phyloP scores from a whole-genome alignment of 371 early-diverging fungal genomes.

The Mortierella sp. region DNA sequence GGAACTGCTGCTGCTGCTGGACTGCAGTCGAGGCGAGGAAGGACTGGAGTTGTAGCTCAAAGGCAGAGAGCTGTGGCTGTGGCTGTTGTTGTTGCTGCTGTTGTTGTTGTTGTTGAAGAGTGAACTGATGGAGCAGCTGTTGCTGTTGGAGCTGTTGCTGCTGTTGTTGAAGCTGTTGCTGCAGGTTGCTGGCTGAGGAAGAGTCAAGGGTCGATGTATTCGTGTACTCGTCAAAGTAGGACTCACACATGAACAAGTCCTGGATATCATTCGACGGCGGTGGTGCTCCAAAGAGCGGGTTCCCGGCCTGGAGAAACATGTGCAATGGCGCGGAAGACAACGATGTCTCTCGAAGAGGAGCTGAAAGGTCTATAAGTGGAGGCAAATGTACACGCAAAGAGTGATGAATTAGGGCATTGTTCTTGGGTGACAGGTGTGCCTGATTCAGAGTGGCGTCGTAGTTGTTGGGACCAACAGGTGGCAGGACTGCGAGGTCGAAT shows the following conservation, averaged over 20 bases:
- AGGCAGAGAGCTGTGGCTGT: conserved; percentile 26
- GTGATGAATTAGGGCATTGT: no score
- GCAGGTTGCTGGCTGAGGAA: conserved; percentile 13
- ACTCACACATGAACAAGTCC: conserved; percentile 56
- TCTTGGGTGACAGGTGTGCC: no score
- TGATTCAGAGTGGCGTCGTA: no score
- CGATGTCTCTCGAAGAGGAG: no score
- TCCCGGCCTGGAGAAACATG: conserved; percentile 52
- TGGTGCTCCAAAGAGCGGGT: conserved; percentile 42
- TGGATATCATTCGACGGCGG: conserved; percentile 42
- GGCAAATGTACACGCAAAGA: no score
- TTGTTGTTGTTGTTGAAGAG: conserved; percentile 38
- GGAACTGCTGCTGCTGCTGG: conserved; percentile 42
- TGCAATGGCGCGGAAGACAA: no score
- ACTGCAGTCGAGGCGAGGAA: conserved; percentile 34
- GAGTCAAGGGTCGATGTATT: conserved; percentile 31
- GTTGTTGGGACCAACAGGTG: no score
- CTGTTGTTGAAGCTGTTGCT: conserved; percentile 35
- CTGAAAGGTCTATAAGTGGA: no score
- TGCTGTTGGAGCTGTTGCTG: conserved; percentile 28
- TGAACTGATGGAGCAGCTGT: conserved; percentile 34
- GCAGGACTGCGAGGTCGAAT: no score
- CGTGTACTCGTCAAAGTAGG: conserved; percentile 56
- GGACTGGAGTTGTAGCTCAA: conserved; percentile 41
- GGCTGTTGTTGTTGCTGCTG: conserved; percentile 48